Evolutionary conservation across 495 filamentous ascomycete genomes (phyloP).

Genomic region (Annulohypoxylon moriforme): DNA sequence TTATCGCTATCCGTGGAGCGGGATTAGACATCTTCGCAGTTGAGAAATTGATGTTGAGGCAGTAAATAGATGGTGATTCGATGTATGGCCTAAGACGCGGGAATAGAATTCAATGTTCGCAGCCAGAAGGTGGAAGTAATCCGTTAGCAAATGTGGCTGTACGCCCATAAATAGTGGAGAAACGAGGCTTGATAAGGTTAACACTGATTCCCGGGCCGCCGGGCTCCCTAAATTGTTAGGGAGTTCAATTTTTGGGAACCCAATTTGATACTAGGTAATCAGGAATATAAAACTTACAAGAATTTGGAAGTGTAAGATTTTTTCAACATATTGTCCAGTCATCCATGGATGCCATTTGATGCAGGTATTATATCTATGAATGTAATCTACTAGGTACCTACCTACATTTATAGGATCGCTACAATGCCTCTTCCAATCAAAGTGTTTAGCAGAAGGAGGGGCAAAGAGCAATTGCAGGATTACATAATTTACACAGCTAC

Average conservation of each 20-base stretch:
- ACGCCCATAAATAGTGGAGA: not conserved
- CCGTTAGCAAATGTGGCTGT: not conserved
- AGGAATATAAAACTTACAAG: not conserved
- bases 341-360: not conserved
- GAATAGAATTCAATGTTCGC: not conserved
- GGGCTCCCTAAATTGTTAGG: not conserved
- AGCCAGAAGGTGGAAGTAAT: not conserved
- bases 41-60: not conserved
- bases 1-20: constrained; percentile 53
- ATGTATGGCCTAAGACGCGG: not conserved
- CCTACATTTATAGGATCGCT: not conserved
- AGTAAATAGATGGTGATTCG: not conserved
- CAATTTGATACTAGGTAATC: too few species aligned
- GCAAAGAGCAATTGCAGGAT: constrained; percentile 6
- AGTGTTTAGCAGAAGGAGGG: constrained; percentile 12
- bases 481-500: not conserved
- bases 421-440: not conserved
- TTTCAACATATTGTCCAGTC: not conserved
- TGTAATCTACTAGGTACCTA: not conserved
- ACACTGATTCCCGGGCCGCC: not conserved
- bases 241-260: too few species aligned
- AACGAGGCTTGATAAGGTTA: not conserved
- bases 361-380: too few species aligned
- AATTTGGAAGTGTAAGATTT: not conserved
- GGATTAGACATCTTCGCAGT: constrained; percentile 42